Evolutionary conservation across 1,284 basidiomycete species (phyloP).

Genomic region (Pseudozyma flocculosa): DNA sequence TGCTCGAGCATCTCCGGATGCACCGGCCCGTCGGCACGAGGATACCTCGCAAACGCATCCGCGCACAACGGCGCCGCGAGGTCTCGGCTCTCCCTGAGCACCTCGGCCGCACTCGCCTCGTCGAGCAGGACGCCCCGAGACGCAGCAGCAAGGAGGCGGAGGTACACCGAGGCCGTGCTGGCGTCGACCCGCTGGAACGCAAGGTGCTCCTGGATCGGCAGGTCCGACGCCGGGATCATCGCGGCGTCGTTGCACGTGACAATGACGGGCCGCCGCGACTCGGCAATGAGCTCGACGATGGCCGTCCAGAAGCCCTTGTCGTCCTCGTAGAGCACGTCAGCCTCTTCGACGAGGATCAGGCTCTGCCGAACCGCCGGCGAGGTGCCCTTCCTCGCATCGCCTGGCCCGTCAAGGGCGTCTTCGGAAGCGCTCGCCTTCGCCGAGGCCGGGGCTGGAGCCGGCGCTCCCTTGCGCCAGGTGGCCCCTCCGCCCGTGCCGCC

Average conservation of each 20-base stretch:
- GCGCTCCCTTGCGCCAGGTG: constrained; percentile 2
- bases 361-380: constrained; percentile 79
- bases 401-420: too few species aligned
- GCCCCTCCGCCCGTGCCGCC: constrained; percentile 43
- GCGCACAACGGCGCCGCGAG: constrained; percentile 72
- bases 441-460: too few species aligned
- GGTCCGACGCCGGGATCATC: constrained; percentile 22
- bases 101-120: too few species aligned
- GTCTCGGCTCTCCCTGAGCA: background rate
- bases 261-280: constrained; percentile 50
- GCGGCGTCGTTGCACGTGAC: constrained; percentile 50
- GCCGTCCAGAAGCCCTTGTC: constrained; percentile 90
- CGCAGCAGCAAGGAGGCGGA: too few species aligned
- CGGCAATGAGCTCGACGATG: constrained; percentile 44
- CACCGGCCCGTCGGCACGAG: constrained; percentile 1
- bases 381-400: too few species aligned
- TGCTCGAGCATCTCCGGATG: background rate
- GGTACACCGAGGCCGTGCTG: too few species aligned
- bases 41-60: background rate
- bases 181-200: constrained; percentile 61
- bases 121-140: too few species aligned
- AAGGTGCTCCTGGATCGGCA: constrained; percentile 26
- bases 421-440: too few species aligned
- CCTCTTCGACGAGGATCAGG: constrained; percentile 92
- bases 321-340: constrained; percentile 86